phyloP scores from a whole-genome alignment of 2,329 filamentous ascomycete species.

The Ophiostoma populinum region DNA sequence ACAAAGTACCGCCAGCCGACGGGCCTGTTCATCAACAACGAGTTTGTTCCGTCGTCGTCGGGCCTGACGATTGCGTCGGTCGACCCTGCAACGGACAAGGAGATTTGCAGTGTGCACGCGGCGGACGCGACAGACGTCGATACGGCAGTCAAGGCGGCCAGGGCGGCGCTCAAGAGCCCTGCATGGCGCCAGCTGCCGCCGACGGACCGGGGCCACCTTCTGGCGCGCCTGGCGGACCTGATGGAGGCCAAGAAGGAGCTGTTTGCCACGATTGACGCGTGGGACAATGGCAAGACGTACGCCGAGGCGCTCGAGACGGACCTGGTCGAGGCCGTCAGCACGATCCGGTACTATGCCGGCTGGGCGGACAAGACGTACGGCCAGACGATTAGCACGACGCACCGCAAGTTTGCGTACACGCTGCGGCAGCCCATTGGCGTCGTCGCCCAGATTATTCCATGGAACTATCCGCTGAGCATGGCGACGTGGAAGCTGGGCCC shows the following conservation, averaged over 20 bases:
- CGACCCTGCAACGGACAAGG: constrained; percentile 36
- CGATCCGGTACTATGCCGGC: constrained; percentile 56
- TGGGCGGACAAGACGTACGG: constrained; percentile 56
- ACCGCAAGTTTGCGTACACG: constrained; percentile 50
- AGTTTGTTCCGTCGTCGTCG: constrained; percentile 51
- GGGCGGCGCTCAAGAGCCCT: constrained; percentile 2
- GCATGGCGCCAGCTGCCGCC: constrained; percentile 5
- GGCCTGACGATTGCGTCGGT: constrained; percentile 47
- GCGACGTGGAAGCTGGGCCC: constrained; percentile 57
- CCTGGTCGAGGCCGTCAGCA: constrained; percentile 12
- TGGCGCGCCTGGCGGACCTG: constrained; percentile 26
- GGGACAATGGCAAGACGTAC: constrained; percentile 61
- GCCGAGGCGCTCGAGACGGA: constrained; percentile 2
- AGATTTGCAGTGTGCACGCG: constrained; percentile 4
- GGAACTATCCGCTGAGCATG: constrained; percentile 58
- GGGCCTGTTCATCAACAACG: constrained; percentile 69
- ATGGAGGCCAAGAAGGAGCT: constrained; percentile 19
- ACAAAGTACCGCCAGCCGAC: constrained; percentile 2
- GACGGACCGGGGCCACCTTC: constrained; percentile 18
- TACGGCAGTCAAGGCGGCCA: constrained; percentile 9
- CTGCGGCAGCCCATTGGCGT: constrained; percentile 53
- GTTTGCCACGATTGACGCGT: constrained; percentile 42
- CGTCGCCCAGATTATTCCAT: constrained; percentile 51
- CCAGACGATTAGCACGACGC: constrained; percentile 45
- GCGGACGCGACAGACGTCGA: constrained; percentile 6